phyloP scores from a whole-genome alignment of 192 early-diverging fungal genomes.

The Coemansia erecta region DNA sequence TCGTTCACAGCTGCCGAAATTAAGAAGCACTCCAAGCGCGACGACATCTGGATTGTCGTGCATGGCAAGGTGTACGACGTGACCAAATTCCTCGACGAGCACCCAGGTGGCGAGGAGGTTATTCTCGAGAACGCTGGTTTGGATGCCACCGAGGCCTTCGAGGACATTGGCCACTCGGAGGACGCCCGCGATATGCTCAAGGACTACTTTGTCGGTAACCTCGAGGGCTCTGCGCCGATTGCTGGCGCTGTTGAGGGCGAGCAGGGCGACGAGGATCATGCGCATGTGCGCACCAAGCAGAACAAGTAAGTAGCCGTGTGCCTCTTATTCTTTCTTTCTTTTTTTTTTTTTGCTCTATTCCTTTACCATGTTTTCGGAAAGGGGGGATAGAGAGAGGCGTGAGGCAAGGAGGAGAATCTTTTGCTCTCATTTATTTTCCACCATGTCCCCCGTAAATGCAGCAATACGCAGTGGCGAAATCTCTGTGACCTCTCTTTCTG shows the following conservation, averaged over 20 bases:
- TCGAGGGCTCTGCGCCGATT: constrained; percentile 44
- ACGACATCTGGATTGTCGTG: constrained; percentile 80
- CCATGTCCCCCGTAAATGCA: too few species aligned
- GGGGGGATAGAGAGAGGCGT: too few species aligned
- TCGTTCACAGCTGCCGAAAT: constrained; percentile 69
- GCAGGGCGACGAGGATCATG: constrained; percentile 3
- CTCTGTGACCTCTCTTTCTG: too few species aligned
- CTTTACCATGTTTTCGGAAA: too few species aligned
- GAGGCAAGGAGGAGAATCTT: too few species aligned
- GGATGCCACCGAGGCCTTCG: constrained; percentile 92
- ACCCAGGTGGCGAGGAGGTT: constrained; percentile 98
- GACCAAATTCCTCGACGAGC: constrained; percentile 83
- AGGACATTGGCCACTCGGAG: constrained; percentile 95
- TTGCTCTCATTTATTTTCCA: too few species aligned
- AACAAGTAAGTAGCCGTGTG: constrained; percentile 42
- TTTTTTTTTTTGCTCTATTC: too few species aligned
- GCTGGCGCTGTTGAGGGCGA: background rate
- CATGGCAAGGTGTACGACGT: constrained; percentile 78
- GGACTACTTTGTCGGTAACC: constrained; percentile 70
- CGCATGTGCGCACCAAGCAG: constrained; percentile 35
- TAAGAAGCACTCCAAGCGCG: constrained; percentile 64
- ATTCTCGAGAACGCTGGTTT: constrained; percentile 86
- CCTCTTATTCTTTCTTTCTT: too few species aligned
- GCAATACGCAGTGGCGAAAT: too few species aligned
- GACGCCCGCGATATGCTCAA: constrained; percentile 87